Conservation (phyloP, 2,329 filamentous ascomycete genomes). For the Verticillium nubilum region DNA sequence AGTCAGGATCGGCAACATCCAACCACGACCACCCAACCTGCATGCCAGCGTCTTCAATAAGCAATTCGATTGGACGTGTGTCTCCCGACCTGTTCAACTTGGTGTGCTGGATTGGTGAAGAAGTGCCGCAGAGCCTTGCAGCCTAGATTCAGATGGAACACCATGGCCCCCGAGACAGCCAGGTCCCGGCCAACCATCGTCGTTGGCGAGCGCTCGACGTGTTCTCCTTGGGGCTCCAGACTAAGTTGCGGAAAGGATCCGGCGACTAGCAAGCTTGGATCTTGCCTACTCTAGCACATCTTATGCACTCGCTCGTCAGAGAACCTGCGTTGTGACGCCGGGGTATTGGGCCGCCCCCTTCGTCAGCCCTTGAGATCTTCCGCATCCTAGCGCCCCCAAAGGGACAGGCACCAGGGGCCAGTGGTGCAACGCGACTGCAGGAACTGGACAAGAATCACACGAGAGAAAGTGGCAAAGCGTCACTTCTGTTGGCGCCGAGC, state of each 20-base stretch:
- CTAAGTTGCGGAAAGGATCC: background rate
- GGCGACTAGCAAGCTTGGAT: background rate
- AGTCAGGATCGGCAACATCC: background rate
- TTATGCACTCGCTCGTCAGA: background rate
- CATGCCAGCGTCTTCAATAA: background rate
- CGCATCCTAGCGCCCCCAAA: background rate
- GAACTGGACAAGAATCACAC: constrained; percentile 5
- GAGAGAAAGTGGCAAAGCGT: background rate
- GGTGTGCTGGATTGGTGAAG: constrained; percentile 5
- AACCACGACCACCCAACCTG: background rate
- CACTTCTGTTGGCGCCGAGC: background rate
- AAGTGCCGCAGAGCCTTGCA: constrained; percentile 7
- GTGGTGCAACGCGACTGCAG: constrained; percentile 7
- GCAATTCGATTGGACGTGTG: constrained; percentile 3
- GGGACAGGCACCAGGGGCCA: background rate
- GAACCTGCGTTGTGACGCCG: background rate
- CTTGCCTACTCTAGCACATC: background rate
- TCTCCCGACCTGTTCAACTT: background rate
- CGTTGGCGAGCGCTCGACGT: constrained; percentile 6
- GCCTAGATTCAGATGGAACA: constrained; percentile 6
- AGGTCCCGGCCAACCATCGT: constrained; percentile 7
- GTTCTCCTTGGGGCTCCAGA: background rate
- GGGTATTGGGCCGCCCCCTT: background rate
- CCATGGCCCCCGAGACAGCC: constrained; percentile 9
- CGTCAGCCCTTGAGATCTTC: background rate